Evolutionary conservation across 2,329 filamentous ascomycete genomes (phyloP), one percentile per base, ranked within the genome.

Genomic region (Cryphonectria nitschkei): DNA sequence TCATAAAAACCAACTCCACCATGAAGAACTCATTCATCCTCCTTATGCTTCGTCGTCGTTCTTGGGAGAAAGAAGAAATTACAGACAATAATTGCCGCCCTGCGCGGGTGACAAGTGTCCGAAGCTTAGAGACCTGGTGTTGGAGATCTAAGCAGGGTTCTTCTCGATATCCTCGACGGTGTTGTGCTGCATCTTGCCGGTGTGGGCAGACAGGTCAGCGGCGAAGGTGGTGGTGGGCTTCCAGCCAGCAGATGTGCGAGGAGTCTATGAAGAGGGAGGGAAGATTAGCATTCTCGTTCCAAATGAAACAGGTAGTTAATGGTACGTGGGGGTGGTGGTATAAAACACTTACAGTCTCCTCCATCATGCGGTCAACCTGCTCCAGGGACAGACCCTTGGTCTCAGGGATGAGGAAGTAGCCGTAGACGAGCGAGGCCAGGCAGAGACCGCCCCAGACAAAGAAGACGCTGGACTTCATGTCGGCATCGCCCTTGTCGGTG

Each of bases 311-410:
- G 1, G 9, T n/a, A 54, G 50, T 13, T 13, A 26, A n/a, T 34
- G 6, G 1, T 34, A n/a, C n/a, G n/a, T 34, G 7, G 22, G 9
- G 50, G 22, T 13, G 22, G 39, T 43, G 41, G 34, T 34, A 6
- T 34, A 16, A 50, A 3, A 13, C 26, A 32, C 54, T 29, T 58
- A 58, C 54, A 54, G 88, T 90, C 88, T 97, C 93, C 84, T 95
- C 93, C 86, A 96, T 89, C 93, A 97, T 95, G 86, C 89, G 90
- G 84, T 94, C 92, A 77, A 94, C 90, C 83, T 94, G 91, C 84
- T 94, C 92, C 60, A 93, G 89, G 67, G 91, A 91, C 63, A 93
- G 86, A 70, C 92, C 92, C 87, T 93, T 92, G 80, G 90, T 92
- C 84, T 92, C 90, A 72, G 89, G 90, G 54, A 93, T 84, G 70